Percentiles rank a stretch among this genome's conserved stretches.
Evolutionary conservation across 345 rosid species (phyloP).

Genomic region (Citrus mangshanensis): DNA sequence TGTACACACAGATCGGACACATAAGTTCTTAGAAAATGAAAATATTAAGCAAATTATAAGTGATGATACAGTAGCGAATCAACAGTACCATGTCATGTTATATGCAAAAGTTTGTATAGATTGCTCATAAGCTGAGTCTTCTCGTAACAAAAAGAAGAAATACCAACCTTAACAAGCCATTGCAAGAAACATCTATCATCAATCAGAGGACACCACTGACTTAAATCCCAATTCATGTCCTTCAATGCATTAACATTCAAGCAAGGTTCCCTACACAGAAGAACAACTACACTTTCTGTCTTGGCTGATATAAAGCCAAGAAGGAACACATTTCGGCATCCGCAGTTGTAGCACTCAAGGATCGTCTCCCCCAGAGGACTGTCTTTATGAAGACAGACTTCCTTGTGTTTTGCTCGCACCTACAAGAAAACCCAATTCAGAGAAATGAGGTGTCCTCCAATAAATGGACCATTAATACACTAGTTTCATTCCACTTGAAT

Average conservation of each 20-base stretch:
- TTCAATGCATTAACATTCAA: slow-evolving; percentile 95
- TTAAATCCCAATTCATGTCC: slow-evolving; percentile 99
- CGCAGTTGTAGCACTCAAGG: slow-evolving; percentile 98
- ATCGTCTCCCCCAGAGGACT: slow-evolving; percentile 99
- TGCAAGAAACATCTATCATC: slow-evolving; percentile 98
- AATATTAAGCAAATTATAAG: not conserved
- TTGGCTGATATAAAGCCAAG: slow-evolving; percentile 98
- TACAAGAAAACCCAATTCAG: slow-evolving; percentile 29
- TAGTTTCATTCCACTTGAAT: not conserved
- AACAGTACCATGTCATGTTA: not conserved
- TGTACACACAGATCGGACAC: not conserved
- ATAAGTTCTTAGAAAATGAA: not conserved
- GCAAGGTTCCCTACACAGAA: slow-evolving; percentile 98
- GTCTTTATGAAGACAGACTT: slow-evolving; percentile 99
- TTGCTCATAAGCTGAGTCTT: not conserved
- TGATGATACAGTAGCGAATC: not conserved
- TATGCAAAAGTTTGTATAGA: not conserved
- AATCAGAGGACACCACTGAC: slow-evolving; percentile 99
- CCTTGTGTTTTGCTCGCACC: slow-evolving; percentile 99
- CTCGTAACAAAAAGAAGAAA: not conserved
- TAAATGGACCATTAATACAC: not conserved
- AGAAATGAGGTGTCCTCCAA: not conserved
- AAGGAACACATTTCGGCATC: slow-evolving; percentile 97
- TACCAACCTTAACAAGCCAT: slow-evolving; percentile 96
- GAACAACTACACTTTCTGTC: slow-evolving; percentile 99